Evolutionary conservation across 345 rosid genomes (phyloP).

Genomic region (Erucastrum elatum): DNA sequence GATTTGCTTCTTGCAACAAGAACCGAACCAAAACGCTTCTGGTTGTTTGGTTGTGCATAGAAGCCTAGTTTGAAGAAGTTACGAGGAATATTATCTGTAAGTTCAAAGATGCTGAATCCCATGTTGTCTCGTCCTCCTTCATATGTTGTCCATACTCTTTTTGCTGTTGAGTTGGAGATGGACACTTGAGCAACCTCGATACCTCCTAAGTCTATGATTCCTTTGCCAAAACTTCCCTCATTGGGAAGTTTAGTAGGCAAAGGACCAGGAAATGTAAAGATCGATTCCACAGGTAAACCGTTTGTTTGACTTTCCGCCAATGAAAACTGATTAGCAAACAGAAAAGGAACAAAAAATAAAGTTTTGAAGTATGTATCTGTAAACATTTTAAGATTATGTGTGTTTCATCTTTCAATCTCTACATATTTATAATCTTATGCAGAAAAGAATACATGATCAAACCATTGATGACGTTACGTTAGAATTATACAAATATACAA

Average conservation of each 20-base stretch:
- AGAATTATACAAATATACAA: neutral
- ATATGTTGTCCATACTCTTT: slow-evolving; percentile 52
- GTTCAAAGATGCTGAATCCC: slow-evolving; percentile 66
- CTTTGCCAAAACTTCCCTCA: slow-evolving; percentile 53
- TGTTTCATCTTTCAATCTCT: neutral
- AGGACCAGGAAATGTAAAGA: slow-evolving; percentile 56
- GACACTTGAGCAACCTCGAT: slow-evolving; percentile 54
- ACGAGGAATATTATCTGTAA: slow-evolving; percentile 34
- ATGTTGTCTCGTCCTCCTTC: slow-evolving; percentile 59
- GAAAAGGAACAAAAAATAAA: neutral
- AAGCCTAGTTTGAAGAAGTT: slow-evolving; percentile 55
- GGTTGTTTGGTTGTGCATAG: slow-evolving; percentile 64
- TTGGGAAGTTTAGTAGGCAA: slow-evolving; percentile 50
- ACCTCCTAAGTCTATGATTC: slow-evolving; percentile 62
- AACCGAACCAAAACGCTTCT: slow-evolving; percentile 51
- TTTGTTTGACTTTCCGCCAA: neutral
- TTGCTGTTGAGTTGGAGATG: slow-evolving; percentile 31
- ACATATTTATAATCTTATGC: neutral
- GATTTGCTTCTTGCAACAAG: slow-evolving; percentile 53
- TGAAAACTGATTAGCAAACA: neutral
- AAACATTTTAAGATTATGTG: neutral
- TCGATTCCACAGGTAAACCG: slow-evolving; percentile 45
- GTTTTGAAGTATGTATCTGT: neutral
- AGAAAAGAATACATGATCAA: neutral
- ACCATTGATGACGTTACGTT: slow-evolving; percentile 25